Evolutionary conservation across 495 filamentous ascomycete species (phyloP), one percentile per base, ranked within the genome.

Genomic region (Aspergillus taichungensis): DNA sequence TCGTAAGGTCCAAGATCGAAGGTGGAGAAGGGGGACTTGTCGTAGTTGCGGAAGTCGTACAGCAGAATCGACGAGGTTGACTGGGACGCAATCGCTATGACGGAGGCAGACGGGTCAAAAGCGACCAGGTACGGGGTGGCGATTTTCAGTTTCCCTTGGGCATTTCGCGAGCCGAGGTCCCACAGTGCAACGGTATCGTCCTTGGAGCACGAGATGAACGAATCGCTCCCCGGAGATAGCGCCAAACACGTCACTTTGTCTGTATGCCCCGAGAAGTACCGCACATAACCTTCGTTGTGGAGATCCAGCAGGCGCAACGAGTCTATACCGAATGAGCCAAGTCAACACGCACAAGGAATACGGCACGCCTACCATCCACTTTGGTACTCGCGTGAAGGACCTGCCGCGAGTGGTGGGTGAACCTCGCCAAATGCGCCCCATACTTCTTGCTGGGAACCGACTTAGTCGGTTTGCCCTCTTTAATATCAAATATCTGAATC

Each of bases 381-480:
- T 96, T 95, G 4, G 92, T 97, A 59, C 86, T 92, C 33, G 94
- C 88, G 58, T 99, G 95, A 29, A 97, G 84, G 47, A 99, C 84
- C 62, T 83, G 84, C 8, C 82, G 83, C 43, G 83, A 78, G 49
- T 88, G 82, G 51, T 96, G 92, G 2, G 89, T 94, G 67, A 97
- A 99, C 55, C 88, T 83, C 5, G 92, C 92, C 30, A 95, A 79
- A 53, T 94, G 88, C 7, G 84, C 88, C 31, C 92, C 92, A 50
- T 97, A 99, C 59, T 99, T 99, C 60, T 95, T 85, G 80, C 69
- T 71, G 39, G 89, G 80, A 18, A 94, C 74, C 30, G 80, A 79
- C 61, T 97, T 97, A 24, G 82, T 82, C 45, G 84, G 80, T 43
- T 85, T 87, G 6, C 92, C 92, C 40, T 92, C 88, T 49, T 85